Base-by-base conservation (phyloP, 148 eudicot species). In the Rhododendron ovatum region DNA sequence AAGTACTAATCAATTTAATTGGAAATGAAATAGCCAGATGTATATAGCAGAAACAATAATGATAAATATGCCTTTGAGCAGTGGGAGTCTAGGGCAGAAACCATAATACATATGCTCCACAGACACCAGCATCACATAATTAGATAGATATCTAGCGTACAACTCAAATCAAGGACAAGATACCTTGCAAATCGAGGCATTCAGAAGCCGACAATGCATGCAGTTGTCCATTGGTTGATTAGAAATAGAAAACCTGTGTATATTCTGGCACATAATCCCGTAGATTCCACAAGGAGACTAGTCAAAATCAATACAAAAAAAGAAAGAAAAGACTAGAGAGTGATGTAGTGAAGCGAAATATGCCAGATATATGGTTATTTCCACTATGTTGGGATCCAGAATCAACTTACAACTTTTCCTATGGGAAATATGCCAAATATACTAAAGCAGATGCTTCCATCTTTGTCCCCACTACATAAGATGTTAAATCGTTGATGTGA, bases 391-490 rank as follows among this genome's bases (percentile, higher is more conserved):
- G 50, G 39, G 7, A 81, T 74, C 65, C 22, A 75, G 74, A 10
- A 48, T 85, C 28, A 77, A 91, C 99, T 97, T 92, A 97, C 99
- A 88, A 95, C 89, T 93, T 91, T 94, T 86, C 98, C 99, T 76
- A 95, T 91, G 50, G 98, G 94, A 87, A 97, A 95, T 91, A 97
- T 93, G 90, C 99, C 99, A 89, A 97, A 97, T 91, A 97, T 94
- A 87, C 93, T 94, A 88, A 97, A 95, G 90, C 98, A 94, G 85
- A 97, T 90, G 86, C 88, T 91, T 86, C 99, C 99, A 85, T 93
- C 94, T 89, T 84, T 91, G 87, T 95, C 99, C 79, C 94, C 98
- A 87, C 99, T 95, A 90, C 96, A 95, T 77, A 97, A 88, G 86
- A 97, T 93, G 89, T 94, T 94, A 86, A 95, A 95, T 14, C 90